Evolutionary conservation across 73 alveolate species (phyloP), one percentile per base, ranked within the genome.

Genomic region (Symbiodinium natans): DNA sequence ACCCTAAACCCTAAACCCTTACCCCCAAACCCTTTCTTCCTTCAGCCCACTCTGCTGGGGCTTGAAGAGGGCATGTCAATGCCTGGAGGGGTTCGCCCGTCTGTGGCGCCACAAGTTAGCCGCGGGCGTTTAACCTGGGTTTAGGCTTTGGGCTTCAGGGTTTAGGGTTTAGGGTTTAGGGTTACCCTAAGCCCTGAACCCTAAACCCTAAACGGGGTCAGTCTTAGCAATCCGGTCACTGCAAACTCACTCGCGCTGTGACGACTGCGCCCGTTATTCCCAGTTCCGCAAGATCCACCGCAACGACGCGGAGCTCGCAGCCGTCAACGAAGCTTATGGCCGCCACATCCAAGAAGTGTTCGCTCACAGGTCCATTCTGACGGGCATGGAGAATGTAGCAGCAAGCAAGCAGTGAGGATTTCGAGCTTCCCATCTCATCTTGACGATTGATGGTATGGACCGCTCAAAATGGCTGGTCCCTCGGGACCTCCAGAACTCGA

Each of bases 381-480:
- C 80, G 6, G 2, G 36, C 38, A 25, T 84, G 93, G 93, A 84
- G 54, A 84, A 42, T 40, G 38, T 8, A 19, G 88, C 63, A 10
- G 88, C n/a, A n/a, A 82, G 59, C 88, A 82, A 82, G 36, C 39
- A 5, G 17, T 38, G 33, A n/a, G 63, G 38, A 36, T n/a, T n/a
- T n/a, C n/a, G n/a, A n/a, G n/a, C n/a, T n/a, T n/a, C 93, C 1
- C 93, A 84, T 34, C 8, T 84, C 31, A 19, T 84, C 31, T 33
- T 41, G 48, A 4, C 43, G 31, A 84, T 84, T n/a, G 93, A 84
- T n/a, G 93, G 52, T 34, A 84, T 84, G 93, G 93, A 84, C 80
- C 42, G 43, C 23, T 27, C 80, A 42, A 84, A 84, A 34, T 84
- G 93, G 93, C 43, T 27, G n/a, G 31, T 84, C 8, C 93, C 93